Base-by-base conservation (phyloP, 108 stramenopile genomes). In the Cyclotella kingstonii region DNA sequence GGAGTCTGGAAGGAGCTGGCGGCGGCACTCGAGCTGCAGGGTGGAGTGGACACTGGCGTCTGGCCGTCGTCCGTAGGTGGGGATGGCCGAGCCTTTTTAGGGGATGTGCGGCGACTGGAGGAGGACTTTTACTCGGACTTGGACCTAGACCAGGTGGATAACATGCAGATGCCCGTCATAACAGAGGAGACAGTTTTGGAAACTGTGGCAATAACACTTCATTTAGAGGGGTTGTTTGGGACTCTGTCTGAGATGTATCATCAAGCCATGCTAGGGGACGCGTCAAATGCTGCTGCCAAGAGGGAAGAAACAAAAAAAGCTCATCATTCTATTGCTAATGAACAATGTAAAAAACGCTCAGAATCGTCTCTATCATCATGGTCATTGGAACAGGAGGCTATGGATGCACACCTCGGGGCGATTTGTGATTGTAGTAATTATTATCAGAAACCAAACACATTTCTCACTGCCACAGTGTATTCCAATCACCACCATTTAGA, bases 181-280 rank as follows among this genome's bases (percentile, higher is more conserved):
- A 71, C 70, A 3, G 70, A 71, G 38, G 61, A 62, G 42, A 63
- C 61, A 38, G 70, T 71, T 48, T 55, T 71, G 4, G 29, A 54
- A 28, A 71, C 70, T 18, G 38, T 71, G 1, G 61, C 47, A 3
- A 55, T 71, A 3, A 63, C 70, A 12, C 48, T 71, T 7, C 42
- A 46, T 14, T 41, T 31, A 15, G 45, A 50, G 21, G 61, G 55
- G 8, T 22, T 71, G 35, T 42, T 34, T 31, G 70, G 50, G 39
- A 71, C 70, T 21, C 22, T 63, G 54, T 61, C 60, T 8, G 54
- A 57, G 21, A 55, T 71, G 70, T 71, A 63, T 45, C 54, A 39
- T 49, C 48, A 49, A 21, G 70, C 70, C 5, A 54, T 46, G 22
- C 25, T 30, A 23, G 30, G 23, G 54, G 28, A 38, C 18, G 2